phyloP scores from a whole-genome alignment of 176 grass and related monocot species.

The Typha latifolia region DNA sequence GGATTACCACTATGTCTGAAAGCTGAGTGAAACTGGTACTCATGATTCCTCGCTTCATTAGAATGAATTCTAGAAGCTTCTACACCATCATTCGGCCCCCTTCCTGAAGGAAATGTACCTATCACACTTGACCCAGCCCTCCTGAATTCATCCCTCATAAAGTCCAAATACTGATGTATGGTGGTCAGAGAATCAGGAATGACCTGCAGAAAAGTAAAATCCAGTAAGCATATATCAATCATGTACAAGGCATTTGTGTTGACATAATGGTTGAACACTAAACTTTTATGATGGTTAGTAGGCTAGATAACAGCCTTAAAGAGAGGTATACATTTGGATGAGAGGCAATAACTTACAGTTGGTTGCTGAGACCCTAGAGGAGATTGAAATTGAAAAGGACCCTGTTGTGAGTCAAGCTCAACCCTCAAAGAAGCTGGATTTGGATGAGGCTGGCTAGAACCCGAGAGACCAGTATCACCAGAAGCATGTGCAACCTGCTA shows the following conservation, averaged over 20 bases:
- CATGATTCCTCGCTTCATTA: slow-evolving; percentile 16
- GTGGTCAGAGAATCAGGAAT: slow-evolving; percentile 92
- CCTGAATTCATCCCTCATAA: slow-evolving; percentile 76
- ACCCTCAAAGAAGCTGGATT: slow-evolving; percentile 42
- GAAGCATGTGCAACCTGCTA: slow-evolving; percentile 36
- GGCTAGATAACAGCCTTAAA: neutral
- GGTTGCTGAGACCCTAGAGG: slow-evolving; percentile 43
- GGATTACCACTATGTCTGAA: slow-evolving; percentile 32
- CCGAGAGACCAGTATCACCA: slow-evolving; percentile 37
- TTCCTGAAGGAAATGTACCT: slow-evolving; percentile 38
- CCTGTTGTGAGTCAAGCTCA: slow-evolving; percentile 56
- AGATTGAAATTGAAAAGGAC: slow-evolving; percentile 34
- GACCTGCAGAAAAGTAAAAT: slow-evolving; percentile 40
- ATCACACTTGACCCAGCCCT: slow-evolving; percentile 54
- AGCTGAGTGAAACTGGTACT: slow-evolving; percentile 27
- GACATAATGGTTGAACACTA: no score
- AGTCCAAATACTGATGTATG: slow-evolving; percentile 71
- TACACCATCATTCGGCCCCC: slow-evolving; percentile 27
- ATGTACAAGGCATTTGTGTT: no score
- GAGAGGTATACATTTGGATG: slow-evolving; percentile 19
- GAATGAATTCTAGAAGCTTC: neutral
- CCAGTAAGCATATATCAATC: neutral
- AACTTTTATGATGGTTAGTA: neutral
- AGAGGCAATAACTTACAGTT: slow-evolving; percentile 47
- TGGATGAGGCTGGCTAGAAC: slow-evolving; percentile 31